phyloP scores from a whole-genome alignment of 164 flowering plant species.

The Magnolia sinica region DNA sequence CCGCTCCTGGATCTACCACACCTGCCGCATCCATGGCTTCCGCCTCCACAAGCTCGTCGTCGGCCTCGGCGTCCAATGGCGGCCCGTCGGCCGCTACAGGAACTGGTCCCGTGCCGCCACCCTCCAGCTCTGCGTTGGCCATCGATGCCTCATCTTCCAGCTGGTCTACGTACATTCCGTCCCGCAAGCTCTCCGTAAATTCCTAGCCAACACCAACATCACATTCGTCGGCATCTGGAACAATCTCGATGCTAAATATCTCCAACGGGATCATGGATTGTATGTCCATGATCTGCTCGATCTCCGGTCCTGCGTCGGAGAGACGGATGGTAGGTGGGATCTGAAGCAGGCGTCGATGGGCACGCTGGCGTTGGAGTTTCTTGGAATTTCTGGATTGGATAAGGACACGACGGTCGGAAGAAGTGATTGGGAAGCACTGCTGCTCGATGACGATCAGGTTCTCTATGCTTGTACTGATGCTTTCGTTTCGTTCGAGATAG shows the following conservation, averaged over 20 bases:
- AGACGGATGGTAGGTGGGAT: conserved; percentile 23
- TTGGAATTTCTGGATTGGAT: conserved; percentile 10
- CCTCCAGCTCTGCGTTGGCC: conserved; percentile 17
- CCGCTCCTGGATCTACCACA: conserved; percentile 8
- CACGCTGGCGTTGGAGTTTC: background rate
- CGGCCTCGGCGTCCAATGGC: conserved; percentile 62
- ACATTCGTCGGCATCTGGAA: conserved; percentile 13
- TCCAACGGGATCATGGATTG: conserved; percentile 2
- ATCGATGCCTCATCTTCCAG: conserved; percentile 14
- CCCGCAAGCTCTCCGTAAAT: conserved; percentile 3
- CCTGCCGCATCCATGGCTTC: background rate
- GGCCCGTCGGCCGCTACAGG: conserved; percentile 18
- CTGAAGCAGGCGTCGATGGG: background rate
- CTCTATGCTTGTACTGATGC: conserved; percentile 9
- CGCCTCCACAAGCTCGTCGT: conserved; percentile 26
- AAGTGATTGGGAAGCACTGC: background rate
- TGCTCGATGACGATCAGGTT: conserved; percentile 2
- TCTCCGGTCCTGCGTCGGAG: conserved; percentile 27
- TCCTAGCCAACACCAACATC: background rate
- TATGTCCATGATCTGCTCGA: background rate
- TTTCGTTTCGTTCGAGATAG: conserved; percentile 6
- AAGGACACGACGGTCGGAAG: background rate
- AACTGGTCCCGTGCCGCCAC: conserved; percentile 14
- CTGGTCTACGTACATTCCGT: conserved; percentile 7
- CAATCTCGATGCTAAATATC: conserved; percentile 5